Evolutionary conservation across 148 eudicot species (phyloP).

Genomic region (Nyssa sinensis): DNA sequence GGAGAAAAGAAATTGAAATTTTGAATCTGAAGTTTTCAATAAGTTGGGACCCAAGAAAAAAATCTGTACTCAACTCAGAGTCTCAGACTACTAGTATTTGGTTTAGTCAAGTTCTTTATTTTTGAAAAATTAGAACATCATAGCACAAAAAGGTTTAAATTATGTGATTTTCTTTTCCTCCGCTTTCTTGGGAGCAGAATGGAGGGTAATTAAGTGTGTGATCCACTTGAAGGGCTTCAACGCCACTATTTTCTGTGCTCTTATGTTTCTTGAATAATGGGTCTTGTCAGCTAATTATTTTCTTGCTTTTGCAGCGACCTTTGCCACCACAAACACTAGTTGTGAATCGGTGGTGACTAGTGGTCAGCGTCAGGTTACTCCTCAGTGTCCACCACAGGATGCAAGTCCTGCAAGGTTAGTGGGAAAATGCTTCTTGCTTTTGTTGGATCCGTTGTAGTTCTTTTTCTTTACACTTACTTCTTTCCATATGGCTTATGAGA

Average conservation of each 20-base stretch:
- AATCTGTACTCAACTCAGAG: neutral
- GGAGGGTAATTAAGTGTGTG: neutral
- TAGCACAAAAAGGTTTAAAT: no score
- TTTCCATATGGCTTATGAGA: conserved; percentile 7
- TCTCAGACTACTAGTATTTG: neutral
- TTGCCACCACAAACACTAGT: conserved; percentile 53
- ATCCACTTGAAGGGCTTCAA: neutral
- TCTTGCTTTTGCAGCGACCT: conserved; percentile 22
- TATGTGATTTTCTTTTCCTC: neutral
- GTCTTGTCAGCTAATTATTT: neutral
- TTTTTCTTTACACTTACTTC: conserved; percentile 13
- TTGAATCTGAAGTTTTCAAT: neutral
- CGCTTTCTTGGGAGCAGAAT: neutral
- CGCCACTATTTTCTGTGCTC: no score
- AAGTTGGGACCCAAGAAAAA: neutral
- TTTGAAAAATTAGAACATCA: neutral
- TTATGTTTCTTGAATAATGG: neutral
- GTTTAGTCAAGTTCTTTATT: neutral
- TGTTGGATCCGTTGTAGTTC: neutral
- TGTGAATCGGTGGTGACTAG: conserved; percentile 60
- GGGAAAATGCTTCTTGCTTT: conserved; percentile 3
- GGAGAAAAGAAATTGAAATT: neutral
- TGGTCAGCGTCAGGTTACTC: conserved; percentile 44
- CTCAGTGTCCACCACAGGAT: conserved; percentile 63
- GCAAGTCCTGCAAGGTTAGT: conserved; percentile 72